Evolutionary conservation across 129 eudicot species (phyloP).

Genomic region (Lonicera japonica): DNA sequence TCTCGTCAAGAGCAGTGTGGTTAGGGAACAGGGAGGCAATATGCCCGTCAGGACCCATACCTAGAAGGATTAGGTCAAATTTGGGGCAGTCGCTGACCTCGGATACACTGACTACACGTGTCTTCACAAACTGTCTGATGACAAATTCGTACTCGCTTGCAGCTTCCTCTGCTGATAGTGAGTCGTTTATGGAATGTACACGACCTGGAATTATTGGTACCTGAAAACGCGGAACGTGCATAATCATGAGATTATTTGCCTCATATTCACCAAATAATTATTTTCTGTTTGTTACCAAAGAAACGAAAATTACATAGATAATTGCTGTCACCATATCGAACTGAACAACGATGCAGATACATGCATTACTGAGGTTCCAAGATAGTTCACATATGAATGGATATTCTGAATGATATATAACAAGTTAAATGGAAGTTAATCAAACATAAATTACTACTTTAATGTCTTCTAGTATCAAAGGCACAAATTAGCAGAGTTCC

Average conservation of each 20-base stretch:
- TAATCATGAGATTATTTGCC: background rate
- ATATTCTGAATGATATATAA: background rate
- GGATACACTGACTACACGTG: conserved; percentile 68
- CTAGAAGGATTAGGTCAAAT: conserved; percentile 69
- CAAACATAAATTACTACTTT: no score
- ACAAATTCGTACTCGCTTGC: conserved; percentile 76
- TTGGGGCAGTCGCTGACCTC: conserved; percentile 84
- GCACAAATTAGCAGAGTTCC: no score
- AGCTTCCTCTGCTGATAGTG: conserved; percentile 75
- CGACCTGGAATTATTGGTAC: conserved; percentile 80
- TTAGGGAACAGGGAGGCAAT: conserved; percentile 80
- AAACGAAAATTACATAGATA: no score
- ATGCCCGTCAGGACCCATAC: conserved; percentile 84
- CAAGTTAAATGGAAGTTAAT: background rate
- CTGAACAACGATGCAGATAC: background rate
- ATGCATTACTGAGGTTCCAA: no score
- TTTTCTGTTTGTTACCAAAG: background rate
- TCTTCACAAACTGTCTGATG: conserved; percentile 72
- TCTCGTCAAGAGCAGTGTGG: conserved; percentile 54
- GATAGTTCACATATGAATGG: no score
- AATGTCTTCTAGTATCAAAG: no score
- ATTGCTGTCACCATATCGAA: background rate
- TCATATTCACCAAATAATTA: background rate
- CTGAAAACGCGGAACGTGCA: conserved; percentile 26
- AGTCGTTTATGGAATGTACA: conserved; percentile 69